These are phyloP conservation scores for Populus ilicifolia DNA, from an alignment of 345 rosid species.

Conservation along the genomic window DNA sequence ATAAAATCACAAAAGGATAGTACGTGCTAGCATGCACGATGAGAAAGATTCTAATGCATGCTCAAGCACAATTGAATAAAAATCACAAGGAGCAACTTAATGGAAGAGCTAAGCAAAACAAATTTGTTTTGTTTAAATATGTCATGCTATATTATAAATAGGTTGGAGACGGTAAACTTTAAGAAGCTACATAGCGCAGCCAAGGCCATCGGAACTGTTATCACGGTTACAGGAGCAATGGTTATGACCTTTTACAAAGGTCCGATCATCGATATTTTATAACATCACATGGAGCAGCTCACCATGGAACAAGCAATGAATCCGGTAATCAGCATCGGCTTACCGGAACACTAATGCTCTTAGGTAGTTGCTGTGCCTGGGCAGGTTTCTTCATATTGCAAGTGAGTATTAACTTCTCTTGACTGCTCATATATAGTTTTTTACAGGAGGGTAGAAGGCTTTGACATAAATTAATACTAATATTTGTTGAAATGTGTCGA, in stretches of 20 bases:
- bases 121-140: background rate
- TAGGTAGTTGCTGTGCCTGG: constrained; percentile 65
- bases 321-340: constrained; percentile 56
- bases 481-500: background rate
- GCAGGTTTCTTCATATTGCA: constrained; percentile 78
- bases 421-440: background rate
- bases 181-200: constrained; percentile 64
- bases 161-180: constrained; percentile 65
- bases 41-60: background rate
- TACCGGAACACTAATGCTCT: constrained; percentile 56
- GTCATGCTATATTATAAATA: constrained; percentile 11
- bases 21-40: background rate
- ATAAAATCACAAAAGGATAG: too few species aligned
- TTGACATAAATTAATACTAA: background rate
- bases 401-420: constrained; percentile 30
- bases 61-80: background rate
- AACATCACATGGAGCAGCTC: constrained; percentile 29
- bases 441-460: background rate
- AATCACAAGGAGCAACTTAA: background rate
- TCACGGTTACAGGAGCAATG: constrained; percentile 83
- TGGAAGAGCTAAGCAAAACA: background rate
- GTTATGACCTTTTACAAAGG: constrained; percentile 93
- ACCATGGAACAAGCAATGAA: constrained; percentile 29
- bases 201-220: constrained; percentile 64
- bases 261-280: constrained; percentile 57